Percentiles rank a stretch among this genome's conserved stretches.
Evolutionary conservation across 805 yeast genomes (phyloP).

Genomic region (Henningerozyma blattae): DNA sequence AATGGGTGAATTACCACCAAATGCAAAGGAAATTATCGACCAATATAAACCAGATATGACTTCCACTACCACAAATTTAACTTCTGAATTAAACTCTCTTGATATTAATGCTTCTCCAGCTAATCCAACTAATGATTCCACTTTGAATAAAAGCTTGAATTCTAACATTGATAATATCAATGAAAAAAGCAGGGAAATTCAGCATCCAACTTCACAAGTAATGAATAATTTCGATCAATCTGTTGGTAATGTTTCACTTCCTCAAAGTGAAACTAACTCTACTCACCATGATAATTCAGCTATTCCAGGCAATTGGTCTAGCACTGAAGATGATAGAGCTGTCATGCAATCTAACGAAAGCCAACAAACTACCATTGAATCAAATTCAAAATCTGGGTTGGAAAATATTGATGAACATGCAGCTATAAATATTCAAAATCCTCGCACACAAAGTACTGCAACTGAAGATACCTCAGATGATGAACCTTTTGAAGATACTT

Average conservation of each 20-base stretch:
- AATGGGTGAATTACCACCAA: slow-evolving; percentile 24
- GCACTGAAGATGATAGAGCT: slow-evolving; percentile 6
- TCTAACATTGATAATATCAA: too few species aligned
- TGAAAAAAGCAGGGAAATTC: too few species aligned
- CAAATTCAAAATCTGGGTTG: not conserved
- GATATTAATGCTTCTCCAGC: not conserved
- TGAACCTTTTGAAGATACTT: slow-evolving; percentile 20
- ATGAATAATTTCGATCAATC: too few species aligned
- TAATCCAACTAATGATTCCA: too few species aligned
- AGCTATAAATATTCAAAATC: slow-evolving; percentile 33
- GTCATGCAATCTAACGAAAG: not conserved
- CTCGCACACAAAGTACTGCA: too few species aligned
- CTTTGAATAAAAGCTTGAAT: too few species aligned
- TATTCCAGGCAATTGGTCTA: slow-evolving; percentile 13
- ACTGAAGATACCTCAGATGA: slow-evolving; percentile 33
- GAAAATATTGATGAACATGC: too few species aligned
- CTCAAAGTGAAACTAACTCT: too few species aligned
- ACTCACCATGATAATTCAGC: too few species aligned
- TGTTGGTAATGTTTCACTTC: too few species aligned
- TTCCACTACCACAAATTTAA: too few species aligned
- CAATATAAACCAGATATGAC: slow-evolving; percentile 1
- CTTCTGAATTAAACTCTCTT: not conserved
- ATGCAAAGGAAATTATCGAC: slow-evolving; percentile 13
- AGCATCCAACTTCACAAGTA: too few species aligned
- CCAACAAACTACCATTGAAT: not conserved